Evolutionary conservation across 129 eudicot species (phyloP).

Genomic region (Pseudognaphalium luteoalbum): DNA sequence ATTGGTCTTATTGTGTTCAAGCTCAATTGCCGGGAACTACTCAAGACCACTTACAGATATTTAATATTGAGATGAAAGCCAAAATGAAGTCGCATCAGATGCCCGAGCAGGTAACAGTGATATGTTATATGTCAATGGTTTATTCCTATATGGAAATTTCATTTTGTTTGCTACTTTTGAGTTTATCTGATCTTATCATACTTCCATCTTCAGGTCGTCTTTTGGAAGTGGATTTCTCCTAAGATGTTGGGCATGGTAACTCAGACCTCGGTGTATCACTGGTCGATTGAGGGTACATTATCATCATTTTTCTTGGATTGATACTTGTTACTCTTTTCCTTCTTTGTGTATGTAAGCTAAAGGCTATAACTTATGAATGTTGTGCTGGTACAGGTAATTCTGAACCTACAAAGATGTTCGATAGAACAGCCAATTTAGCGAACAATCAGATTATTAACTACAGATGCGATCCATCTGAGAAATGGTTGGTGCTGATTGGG

Average conservation of each 20-base stretch:
- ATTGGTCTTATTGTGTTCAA: constrained; percentile 31
- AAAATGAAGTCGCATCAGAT: constrained; percentile 94
- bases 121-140: neutral
- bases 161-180: neutral
- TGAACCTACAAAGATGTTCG: constrained; percentile 90
- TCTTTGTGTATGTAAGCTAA: constrained; percentile 16
- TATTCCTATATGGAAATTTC: neutral
- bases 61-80: constrained; percentile 84
- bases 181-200: constrained; percentile 13
- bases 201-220: constrained; percentile 58
- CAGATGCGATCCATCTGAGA: constrained; percentile 90
- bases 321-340: constrained; percentile 1
- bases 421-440: constrained; percentile 86
- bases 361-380: neutral
- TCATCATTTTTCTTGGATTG: constrained; percentile 10
- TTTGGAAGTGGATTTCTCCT: constrained; percentile 96
- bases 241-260: constrained; percentile 95
- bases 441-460: constrained; percentile 95
- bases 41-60: constrained; percentile 94
- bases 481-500: constrained; percentile 97
- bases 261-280: constrained; percentile 87
- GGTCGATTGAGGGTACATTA: constrained; percentile 88
- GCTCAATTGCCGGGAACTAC: constrained; percentile 97
- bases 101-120: constrained; percentile 85
- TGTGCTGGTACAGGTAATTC: constrained; percentile 62